Conservation (phyloP, 179 eudicot genomes). For the Silene coronaria region DNA sequence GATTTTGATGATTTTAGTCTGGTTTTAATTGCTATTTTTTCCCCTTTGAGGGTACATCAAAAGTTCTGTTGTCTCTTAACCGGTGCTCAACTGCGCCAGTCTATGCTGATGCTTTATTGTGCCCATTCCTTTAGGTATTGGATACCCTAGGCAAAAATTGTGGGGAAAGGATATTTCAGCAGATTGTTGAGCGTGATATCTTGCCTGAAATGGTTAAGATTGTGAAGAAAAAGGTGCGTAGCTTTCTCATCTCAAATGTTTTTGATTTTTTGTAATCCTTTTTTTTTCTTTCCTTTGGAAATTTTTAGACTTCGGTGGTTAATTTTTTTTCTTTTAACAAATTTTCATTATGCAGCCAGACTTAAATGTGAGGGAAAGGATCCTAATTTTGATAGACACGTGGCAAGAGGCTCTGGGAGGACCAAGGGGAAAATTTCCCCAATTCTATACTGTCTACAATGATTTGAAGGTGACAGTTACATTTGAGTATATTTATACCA, state of each 20-base stretch:
- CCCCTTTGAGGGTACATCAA: background rate
- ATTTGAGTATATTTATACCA: background rate
- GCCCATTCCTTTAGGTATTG: conserved; percentile 45
- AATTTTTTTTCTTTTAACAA: background rate
- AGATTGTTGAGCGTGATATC: conserved; percentile 83
- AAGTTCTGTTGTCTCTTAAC: background rate
- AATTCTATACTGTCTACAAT: conserved; percentile 75
- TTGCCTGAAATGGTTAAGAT: conserved; percentile 92
- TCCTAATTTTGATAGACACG: conserved; percentile 71
- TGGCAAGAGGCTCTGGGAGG: conserved; percentile 98
- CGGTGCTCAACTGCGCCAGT: background rate
- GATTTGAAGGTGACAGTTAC: conserved; percentile 64
- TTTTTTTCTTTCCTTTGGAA: background rate
- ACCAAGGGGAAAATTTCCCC: conserved; percentile 67
- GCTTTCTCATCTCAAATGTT: background rate
- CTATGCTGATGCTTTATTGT: background rate
- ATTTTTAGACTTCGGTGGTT: conserved; percentile 5
- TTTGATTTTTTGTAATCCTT: background rate
- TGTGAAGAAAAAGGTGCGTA: conserved; percentile 77
- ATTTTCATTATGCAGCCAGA: conserved; percentile 64
- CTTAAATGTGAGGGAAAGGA: conserved; percentile 75
- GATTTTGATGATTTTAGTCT: conserved; percentile 1
- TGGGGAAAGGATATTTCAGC: conserved; percentile 71
- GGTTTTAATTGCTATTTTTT: background rate
- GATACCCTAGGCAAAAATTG: conserved; percentile 92